Base-by-base conservation (phyloP, 1,284 basidiomycete genomes). In the Naganishia cerealis region DNA sequence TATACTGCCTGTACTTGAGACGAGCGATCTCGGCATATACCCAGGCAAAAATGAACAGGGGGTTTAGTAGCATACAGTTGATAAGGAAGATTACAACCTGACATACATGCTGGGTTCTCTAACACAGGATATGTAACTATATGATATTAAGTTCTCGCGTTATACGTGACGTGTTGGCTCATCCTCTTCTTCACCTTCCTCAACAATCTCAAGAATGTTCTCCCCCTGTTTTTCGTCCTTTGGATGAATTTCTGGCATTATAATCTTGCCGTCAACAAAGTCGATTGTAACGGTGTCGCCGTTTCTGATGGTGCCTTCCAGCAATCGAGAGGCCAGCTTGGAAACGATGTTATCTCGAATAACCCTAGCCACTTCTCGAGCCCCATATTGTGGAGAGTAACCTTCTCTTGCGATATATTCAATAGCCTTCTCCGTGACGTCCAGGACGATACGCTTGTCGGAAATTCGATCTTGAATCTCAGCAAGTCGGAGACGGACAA, bases 351-450 rank as follows among this genome's bases (percentile, higher is more conserved):
- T 85, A 67, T 87, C 88, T 68, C 89, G 83, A 10, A 93, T 88
- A n/a, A 91, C 86, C 29, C 90, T 82, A 36, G 88, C 88, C 66
- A 93, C 90, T 13, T 91, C 90, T 38, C 94, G 84, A 0, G 93
- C 94, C 21, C 94, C 85, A 78, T 94, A 97, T 26, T 88, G 79
- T 57, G 92, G 87, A 15, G 91, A 91, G 79, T 92, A 95, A 0
- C 94, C 94, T 66, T 87, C 83, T 70, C 85, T 76, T 0, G 89
- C 90, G 7, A 97, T 84, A 90, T 90, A 93, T 3, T 85, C 82
- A 50, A 83, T 82, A 2, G 91, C 89, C 0, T 79, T 80, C 0
- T 84, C 81, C 67, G 88, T 86, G 1, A 93, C 86, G 59, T 92
- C 85, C 40, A 97, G 81, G 8, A 80, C 85, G 71, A 97, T 92